These are phyloP conservation scores for Trichoderma sp. DNA, from an alignment of 2,329 filamentous ascomycete genomes.

Conservation along the genomic window DNA sequence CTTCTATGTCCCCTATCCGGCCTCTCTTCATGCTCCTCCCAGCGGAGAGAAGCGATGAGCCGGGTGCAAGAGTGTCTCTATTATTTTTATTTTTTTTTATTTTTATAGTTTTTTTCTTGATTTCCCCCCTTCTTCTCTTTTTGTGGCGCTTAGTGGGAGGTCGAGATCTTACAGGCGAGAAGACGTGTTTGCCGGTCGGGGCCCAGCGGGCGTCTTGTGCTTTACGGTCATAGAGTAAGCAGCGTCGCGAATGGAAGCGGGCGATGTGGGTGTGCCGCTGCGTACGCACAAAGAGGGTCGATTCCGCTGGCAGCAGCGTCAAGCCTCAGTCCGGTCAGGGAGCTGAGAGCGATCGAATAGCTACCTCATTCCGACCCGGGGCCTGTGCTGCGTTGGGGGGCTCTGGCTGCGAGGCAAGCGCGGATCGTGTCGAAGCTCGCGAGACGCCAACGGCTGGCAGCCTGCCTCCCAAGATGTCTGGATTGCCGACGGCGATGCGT, in stretches of 20 bases:
- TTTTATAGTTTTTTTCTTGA: neutral
- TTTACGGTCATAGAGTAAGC: constrained; percentile 47
- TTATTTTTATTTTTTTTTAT: neutral
- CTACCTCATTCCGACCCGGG: constrained; percentile 61
- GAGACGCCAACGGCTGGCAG: constrained; percentile 27
- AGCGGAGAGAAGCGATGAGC: neutral
- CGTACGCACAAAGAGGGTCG: constrained; percentile 21
- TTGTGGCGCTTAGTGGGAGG: neutral
- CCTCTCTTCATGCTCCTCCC: neutral
- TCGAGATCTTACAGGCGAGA: constrained; percentile 54
- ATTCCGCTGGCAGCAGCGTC: constrained; percentile 32
- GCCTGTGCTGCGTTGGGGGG: constrained; percentile 8
- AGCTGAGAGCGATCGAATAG: constrained; percentile 59
- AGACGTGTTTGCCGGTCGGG: constrained; percentile 61
- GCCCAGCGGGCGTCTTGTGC: constrained; percentile 61
- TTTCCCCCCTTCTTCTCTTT: neutral
- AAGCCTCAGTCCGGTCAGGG: constrained; percentile 62
- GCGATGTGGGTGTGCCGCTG: constrained; percentile 33
- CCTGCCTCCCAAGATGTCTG: constrained; percentile 26
- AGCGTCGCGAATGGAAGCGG: constrained; percentile 31
- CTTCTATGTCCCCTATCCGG: neutral
- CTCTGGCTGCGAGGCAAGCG: constrained; percentile 25
- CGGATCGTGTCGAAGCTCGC: constrained; percentile 26
- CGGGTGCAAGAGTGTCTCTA: neutral
- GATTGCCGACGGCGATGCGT: constrained; percentile 26